Base-by-base conservation (phyloP, 1,284 basidiomycete genomes). In the Erythrobasidium hasegawianum region DNA sequence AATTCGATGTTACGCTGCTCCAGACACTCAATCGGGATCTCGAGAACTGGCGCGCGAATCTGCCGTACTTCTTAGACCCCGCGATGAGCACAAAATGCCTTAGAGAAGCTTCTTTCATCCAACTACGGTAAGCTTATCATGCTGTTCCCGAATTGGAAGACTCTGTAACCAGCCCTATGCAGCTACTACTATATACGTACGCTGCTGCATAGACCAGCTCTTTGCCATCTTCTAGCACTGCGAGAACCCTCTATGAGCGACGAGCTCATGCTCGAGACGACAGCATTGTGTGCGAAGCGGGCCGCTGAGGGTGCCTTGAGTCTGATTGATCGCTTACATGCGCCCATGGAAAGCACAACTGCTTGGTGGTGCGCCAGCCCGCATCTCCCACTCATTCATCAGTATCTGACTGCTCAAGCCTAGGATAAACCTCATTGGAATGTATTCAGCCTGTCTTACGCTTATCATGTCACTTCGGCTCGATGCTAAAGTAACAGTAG, bases 291-390 rank as follows among this genome's bases (percentile, higher is more conserved):
- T 14, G 45, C 45, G 5, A 18, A 47, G 14, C 8, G n/a, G 4
- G 45, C 45, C 22, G 45, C 45, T 8, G 45, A 47, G 16, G 45
- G n/a, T 47, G 45, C 45, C 5, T 14, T 47, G n/a, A 47, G 22
- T 14, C n/a, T 47, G n/a, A 24, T 47, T 18, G 45, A 47, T 16
- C n/a, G 8, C 14, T 18, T 18, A 16, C n/a, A 47, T 18, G 14
- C n/a, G 14, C n/a, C 22, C 5, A 47, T 47, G 45, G 22, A 18
- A 8, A 47, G 22, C 16, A 47, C 45, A 4, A 47, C 45, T 4
- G 45, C 45, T 47, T 47, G 45, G 45, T 47, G 45, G 45, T 47
- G 45, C n/a, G 45, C n/a, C n/a, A n/a, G n/a, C n/a, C n/a, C n/a
- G n/a, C n/a, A n/a, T n/a, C n/a, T n/a, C n/a, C n/a, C n/a, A n/a